Evolutionary conservation across 1,284 basidiomycete species (phyloP).

Genomic region (Ustilago curta): DNA sequence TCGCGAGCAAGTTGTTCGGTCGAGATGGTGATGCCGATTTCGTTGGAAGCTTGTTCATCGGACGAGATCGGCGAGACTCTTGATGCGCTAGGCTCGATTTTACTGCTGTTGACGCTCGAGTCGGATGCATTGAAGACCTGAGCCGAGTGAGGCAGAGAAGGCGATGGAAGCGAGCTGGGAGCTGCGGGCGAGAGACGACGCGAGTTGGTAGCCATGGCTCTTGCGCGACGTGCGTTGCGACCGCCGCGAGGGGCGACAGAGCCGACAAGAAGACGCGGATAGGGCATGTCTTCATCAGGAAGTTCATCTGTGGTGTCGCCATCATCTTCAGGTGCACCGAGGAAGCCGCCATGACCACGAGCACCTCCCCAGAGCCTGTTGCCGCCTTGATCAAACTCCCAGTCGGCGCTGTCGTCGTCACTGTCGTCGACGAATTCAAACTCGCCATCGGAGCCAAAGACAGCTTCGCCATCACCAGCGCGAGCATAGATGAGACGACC

Average conservation of each 20-base stretch:
- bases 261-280: slow-evolving; percentile 65
- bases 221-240: slow-evolving; percentile 61
- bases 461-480: slow-evolving; percentile 68
- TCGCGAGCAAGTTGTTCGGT: slow-evolving; percentile 54
- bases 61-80: slow-evolving; percentile 31
- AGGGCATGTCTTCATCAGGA: slow-evolving; percentile 68
- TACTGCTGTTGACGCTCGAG: slow-evolving; percentile 25
- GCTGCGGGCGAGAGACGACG: slow-evolving; percentile 57
- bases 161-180: slow-evolving; percentile 42
- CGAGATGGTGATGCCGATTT: slow-evolving; percentile 56
- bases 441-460: slow-evolving; percentile 69
- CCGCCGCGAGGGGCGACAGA: slow-evolving; percentile 66
- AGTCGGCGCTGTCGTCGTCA: slow-evolving; percentile 61
- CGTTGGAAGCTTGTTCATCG: slow-evolving; percentile 36
- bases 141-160: slow-evolving; percentile 25
- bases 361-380: slow-evolving; percentile 32
- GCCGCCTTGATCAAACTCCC: slow-evolving; percentile 46
- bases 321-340: slow-evolving; percentile 55
- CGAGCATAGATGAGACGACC: slow-evolving; percentile 68
- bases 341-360: slow-evolving; percentile 20
- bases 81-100: slow-evolving; percentile 20
- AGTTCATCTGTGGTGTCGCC: slow-evolving; percentile 69
- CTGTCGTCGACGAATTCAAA: slow-evolving; percentile 68
- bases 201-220: slow-evolving; percentile 64
- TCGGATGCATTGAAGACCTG: slow-evolving; percentile 16